Conservation (phyloP, 768 basidiomycete genomes). For the Lentinula edodes region DNA sequence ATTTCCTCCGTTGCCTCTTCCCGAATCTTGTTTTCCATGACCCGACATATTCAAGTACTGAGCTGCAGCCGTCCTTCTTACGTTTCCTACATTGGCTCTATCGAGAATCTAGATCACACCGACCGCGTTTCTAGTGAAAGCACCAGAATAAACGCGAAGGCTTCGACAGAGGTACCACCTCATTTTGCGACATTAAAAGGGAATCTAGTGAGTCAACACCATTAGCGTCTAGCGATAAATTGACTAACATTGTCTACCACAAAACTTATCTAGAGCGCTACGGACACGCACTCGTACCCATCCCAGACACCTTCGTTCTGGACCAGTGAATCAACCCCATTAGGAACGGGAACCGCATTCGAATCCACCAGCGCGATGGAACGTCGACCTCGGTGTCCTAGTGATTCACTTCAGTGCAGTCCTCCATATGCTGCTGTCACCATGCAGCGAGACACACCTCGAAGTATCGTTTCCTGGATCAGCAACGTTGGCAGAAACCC, state of each 20-base stretch:
- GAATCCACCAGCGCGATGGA: background rate
- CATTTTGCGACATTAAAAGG: background rate
- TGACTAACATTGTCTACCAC: background rate
- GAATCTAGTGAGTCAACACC: background rate
- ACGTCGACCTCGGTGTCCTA: background rate
- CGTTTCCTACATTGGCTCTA: background rate
- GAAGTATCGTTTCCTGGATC: background rate
- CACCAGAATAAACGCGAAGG: background rate
- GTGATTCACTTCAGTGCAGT: background rate
- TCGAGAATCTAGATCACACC: background rate
- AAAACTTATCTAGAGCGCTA: background rate
- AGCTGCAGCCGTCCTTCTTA: background rate
- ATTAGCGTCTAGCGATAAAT: background rate
- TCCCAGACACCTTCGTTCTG: background rate
- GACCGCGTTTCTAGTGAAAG: background rate
- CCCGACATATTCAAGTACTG: no score
- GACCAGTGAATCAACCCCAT: no score
- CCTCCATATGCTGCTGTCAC: background rate
- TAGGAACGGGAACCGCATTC: background rate
- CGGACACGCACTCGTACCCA: background rate
- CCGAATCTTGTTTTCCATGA: no score
- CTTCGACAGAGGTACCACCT: background rate
- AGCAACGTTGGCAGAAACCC: background rate
- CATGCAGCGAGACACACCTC: background rate
- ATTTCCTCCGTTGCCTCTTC: no score